Base-by-base conservation (phyloP, 163 green algal species). In the Trebouxia gelatinosa region DNA sequence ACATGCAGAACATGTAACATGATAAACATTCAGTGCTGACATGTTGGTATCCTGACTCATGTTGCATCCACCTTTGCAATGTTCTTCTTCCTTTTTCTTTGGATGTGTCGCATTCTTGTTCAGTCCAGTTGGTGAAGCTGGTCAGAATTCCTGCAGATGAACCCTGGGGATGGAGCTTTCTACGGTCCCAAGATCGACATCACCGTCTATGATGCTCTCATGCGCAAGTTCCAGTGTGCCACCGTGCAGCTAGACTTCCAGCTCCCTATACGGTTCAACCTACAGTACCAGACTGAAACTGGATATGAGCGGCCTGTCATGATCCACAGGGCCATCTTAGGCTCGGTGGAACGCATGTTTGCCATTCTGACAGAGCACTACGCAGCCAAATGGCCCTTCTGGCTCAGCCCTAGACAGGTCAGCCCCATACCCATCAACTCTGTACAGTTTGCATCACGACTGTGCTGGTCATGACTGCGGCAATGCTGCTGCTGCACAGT, bases 141-240 rank as follows among this genome's bases (percentile, higher is more conserved):
- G n/a, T n/a, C n/a, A n/a, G n/a, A n/a, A n/a, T n/a, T n/a, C n/a
- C 68, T 75, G 74, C 84, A 89, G 86, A 77, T 95, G 75, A 96
- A 97, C 85, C 79, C 85, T 48, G 94, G 84, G 9, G 96, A 99
- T 79, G 96, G 96, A 37, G 96, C 96, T 5, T 98, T 98, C 86
- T 98, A 98, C 80, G 94, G 96, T 50, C 96, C 96, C 68, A 99
- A 99, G 90, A 99, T 99, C 68, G 96, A 99, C 91, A 99, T 99
- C 92, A 97, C 93, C 7, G 93, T 97, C 50, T 95, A 89, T 67
- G 96, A 99, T 80, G 96, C 96, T 0, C 89, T 99, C 48, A 87
- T 89, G 43, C 90, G 96, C 78, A 97, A 96, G 82, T 98, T 98
- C 89, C 96, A 99, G 88, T 99, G 96, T 83, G 96, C 96, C 70